Conservation (phyloP, 495 filamentous ascomycete genomes). For the Tuber umbilicatum region DNA sequence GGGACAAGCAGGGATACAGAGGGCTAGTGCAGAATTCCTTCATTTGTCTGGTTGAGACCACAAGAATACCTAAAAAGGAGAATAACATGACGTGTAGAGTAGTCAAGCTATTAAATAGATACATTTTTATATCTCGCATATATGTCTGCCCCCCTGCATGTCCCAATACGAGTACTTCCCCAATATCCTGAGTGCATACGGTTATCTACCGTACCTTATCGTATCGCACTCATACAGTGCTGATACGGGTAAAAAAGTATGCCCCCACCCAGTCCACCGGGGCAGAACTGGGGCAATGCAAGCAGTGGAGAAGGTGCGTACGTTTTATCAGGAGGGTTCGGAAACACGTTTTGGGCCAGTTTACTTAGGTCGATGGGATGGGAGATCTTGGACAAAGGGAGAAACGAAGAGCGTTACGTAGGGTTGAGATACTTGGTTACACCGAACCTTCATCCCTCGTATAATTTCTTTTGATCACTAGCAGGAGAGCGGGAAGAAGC, state of each 20-base stretch:
- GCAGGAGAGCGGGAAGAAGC: background rate
- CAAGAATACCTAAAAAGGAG: too few species aligned
- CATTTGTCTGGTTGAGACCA: too few species aligned
- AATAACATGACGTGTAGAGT: too few species aligned
- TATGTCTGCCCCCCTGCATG: too few species aligned
- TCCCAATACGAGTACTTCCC: too few species aligned
- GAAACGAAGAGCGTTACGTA: background rate
- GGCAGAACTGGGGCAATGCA: background rate
- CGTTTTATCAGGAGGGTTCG: background rate
- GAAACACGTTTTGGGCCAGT: background rate
- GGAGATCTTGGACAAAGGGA: background rate
- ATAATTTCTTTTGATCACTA: background rate
- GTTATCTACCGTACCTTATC: background rate
- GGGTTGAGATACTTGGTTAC: background rate
- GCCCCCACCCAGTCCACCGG: background rate
- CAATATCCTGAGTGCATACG: background rate
- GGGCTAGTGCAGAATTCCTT: too few species aligned
- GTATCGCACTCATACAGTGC: background rate
- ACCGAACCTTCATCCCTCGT: background rate
- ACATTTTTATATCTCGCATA: too few species aligned
- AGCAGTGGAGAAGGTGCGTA: background rate
- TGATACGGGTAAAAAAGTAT: background rate
- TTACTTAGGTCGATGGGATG: background rate
- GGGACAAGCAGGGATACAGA: too few species aligned
- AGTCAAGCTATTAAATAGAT: too few species aligned